These are phyloP conservation scores for Corymbia calophylla DNA, from an alignment of 441 rosid species.

Conservation along the genomic window DNA sequence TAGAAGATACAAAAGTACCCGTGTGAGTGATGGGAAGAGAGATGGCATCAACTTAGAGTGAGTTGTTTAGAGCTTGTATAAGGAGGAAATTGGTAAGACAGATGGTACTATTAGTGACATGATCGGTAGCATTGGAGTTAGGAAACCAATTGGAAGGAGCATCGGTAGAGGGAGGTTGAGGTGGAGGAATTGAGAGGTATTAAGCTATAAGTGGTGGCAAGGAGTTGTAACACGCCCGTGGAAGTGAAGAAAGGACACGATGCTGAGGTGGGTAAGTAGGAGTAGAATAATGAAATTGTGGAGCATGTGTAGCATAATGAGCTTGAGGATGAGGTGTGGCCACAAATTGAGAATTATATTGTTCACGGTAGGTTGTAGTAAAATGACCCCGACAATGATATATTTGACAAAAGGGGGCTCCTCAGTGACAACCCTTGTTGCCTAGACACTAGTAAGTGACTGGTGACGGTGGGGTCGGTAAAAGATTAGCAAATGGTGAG, in stretches of 20 bases:
- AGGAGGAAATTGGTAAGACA: not conserved
- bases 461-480: rapidly evolving
- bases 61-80: not conserved
- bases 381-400: not conserved
- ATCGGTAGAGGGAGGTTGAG: not conserved
- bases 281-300: not conserved
- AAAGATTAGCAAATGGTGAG: not conserved
- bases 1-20: not conserved
- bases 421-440: not conserved
- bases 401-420: not conserved
- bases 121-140: not conserved
- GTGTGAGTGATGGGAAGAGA: not conserved
- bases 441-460: not conserved
- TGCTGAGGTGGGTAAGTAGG: not conserved
- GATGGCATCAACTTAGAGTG: not conserved
- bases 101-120: not conserved
- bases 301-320: not conserved
- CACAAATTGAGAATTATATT: not conserved
- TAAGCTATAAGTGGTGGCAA: not conserved
- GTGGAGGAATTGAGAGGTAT: not conserved
- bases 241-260: not conserved
- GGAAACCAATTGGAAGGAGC: not conserved
- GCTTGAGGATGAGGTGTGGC: not conserved
- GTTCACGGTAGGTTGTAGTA: rapidly evolving
- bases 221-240: too few species aligned